These are phyloP conservation scores for Tetraselmis striata DNA, from an alignment of 139 green algal genomes.

Conservation along the genomic window DNA sequence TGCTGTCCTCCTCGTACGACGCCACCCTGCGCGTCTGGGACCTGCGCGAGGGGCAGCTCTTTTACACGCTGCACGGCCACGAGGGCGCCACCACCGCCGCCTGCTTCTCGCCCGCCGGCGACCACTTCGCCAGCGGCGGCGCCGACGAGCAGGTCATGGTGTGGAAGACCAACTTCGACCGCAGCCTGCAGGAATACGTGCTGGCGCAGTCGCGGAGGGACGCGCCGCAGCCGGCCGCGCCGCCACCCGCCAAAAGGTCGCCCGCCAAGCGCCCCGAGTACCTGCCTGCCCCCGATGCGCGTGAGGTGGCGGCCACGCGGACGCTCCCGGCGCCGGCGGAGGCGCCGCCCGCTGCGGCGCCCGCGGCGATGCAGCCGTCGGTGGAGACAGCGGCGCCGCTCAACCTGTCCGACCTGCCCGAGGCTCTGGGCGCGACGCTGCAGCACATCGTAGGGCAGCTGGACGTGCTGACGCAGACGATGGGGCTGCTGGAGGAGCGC, in stretches of 20 bases:
- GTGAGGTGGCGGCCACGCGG: neutral
- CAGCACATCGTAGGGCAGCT: slow-evolving; percentile 72
- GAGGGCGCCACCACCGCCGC: slow-evolving; percentile 62
- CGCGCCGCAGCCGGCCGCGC: neutral
- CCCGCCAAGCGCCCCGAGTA: neutral
- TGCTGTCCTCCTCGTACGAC: slow-evolving; percentile 70
- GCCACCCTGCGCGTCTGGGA: slow-evolving; percentile 78
- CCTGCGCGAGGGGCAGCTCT: slow-evolving; percentile 76
- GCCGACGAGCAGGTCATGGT: slow-evolving; percentile 83
- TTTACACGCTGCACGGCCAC: slow-evolving; percentile 87
- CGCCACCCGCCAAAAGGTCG: too few relatives aligned
- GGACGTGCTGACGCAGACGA: slow-evolving; percentile 71
- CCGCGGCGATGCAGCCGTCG: slow-evolving; percentile 25
- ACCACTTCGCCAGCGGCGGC: slow-evolving; percentile 75
- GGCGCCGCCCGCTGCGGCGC: neutral
- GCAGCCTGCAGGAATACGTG: slow-evolving; percentile 53
- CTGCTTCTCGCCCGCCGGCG: slow-evolving; percentile 64
- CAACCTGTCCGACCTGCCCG: slow-evolving; percentile 44
- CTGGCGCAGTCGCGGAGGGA: neutral
- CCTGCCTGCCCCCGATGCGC: neutral
- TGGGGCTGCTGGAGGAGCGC: slow-evolving; percentile 70
- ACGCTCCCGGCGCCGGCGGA: neutral
- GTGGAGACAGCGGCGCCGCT: slow-evolving; percentile 41
- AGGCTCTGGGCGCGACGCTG: slow-evolving; percentile 55
- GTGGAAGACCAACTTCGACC: slow-evolving; percentile 88